These are phyloP conservation scores for Batkoa obscura DNA, from an alignment of 371 early-diverging fungal species.

Conservation along the genomic window DNA sequence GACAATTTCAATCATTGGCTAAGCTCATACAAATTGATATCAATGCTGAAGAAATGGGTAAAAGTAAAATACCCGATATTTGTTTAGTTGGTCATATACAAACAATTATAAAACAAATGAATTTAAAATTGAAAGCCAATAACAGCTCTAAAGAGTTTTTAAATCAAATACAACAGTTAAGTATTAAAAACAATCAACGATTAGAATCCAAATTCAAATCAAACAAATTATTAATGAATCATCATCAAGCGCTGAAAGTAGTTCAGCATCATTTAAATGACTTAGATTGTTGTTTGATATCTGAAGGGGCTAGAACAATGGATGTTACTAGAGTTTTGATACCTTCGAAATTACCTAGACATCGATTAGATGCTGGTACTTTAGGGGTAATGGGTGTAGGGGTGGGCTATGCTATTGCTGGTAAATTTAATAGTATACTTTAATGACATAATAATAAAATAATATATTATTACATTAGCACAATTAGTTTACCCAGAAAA, in stretches of 20 bases:
- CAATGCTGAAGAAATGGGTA: constrained; percentile 38
- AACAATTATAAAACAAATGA: constrained; percentile 18
- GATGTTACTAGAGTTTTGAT: constrained; percentile 59
- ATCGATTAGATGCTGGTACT: constrained; percentile 54
- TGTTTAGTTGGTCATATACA: constrained; percentile 39
- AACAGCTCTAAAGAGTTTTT: not conserved
- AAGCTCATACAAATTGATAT: constrained; percentile 58
- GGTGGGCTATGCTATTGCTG: constrained; percentile 55
- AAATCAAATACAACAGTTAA: not conserved
- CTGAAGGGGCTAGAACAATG: constrained; percentile 75
- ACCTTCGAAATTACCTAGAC: constrained; percentile 38
- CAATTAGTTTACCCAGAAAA: constrained; percentile 28
- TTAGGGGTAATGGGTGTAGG: constrained; percentile 73
- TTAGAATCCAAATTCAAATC: not conserved
- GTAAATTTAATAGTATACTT: constrained; percentile 9
- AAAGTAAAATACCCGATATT: constrained; percentile 2
- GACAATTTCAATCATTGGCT: constrained; percentile 25
- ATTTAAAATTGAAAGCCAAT: constrained; percentile 7
- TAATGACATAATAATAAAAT: not conserved
- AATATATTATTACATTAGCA: constrained; percentile 14
- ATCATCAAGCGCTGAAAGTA: constrained; percentile 41
- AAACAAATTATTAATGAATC: constrained; percentile 23
- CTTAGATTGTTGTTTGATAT: constrained; percentile 30
- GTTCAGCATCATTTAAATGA: constrained; percentile 28
- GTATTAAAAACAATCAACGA: not conserved